Percentiles rank a stretch among this genome's conserved stretches.
These are phyloP conservation scores for Aspergillus clavatus DNA, from an alignment of 2,329 filamentous ascomycete species.

Conservation along the genomic window DNA sequence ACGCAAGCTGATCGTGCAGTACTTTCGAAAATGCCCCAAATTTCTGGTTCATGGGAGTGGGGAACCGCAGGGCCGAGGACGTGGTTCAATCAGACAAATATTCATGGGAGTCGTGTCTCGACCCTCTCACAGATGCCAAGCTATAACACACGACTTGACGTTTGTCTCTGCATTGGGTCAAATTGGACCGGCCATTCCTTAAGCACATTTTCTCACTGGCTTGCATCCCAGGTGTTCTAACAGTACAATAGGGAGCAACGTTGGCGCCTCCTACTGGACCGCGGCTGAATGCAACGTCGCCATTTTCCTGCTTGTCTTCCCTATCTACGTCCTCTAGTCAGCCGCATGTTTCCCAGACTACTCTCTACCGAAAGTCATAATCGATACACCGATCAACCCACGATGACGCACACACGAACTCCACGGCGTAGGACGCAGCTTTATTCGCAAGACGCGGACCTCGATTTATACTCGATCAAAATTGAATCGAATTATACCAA, in stretches of 20 bases:
- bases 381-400: conserved; percentile 18
- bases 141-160: background rate
- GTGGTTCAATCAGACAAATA: background rate
- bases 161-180: background rate
- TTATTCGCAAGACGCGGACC: conserved; percentile 23
- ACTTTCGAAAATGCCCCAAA: background rate
- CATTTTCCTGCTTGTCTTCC: conserved; percentile 42
- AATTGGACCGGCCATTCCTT: background rate
- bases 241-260: conserved; percentile 18
- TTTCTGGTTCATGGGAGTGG: background rate
- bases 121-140: background rate
- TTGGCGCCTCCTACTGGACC: conserved; percentile 42
- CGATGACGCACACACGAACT: conserved; percentile 12
- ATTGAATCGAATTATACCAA: conserved; percentile 21
- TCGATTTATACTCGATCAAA: conserved; percentile 26
- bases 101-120: background rate
- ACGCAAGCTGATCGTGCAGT: background rate
- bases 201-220: no score
- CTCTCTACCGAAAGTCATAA: conserved; percentile 27
- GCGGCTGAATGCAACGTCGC: conserved; percentile 41
- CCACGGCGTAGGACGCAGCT: conserved; percentile 11
- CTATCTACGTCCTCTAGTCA: conserved; percentile 36
- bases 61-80: background rate
- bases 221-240: no score
- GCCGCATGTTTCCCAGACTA: conserved; percentile 36